Base-by-base conservation (phyloP, 176 grass and related monocot genomes). In the Chrysopogon serrulatus region DNA sequence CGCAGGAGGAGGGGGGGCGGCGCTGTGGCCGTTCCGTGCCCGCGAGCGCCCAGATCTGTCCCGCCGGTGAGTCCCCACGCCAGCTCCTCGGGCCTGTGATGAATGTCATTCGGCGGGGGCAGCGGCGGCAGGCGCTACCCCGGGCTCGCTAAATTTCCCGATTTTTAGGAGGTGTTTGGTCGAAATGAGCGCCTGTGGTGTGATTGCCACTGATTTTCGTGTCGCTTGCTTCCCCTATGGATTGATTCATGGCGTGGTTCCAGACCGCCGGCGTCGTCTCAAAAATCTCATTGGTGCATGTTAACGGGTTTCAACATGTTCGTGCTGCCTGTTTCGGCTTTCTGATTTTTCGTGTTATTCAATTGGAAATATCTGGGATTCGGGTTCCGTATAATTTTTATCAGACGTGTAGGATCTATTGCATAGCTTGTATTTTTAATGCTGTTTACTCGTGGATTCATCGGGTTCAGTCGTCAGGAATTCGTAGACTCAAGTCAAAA, bases 41-140 rank as follows among this genome's bases (percentile, higher is more conserved):
- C 42, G 60, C 65, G 51, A 66, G 66, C 65, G 36, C 49, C 47
- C 81, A 73, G 81, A 92, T 90, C 87, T 57, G 62, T 31, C 83
- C 63, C 45, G 24, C 76, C 77, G 80, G 91, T 90, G 87, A 87
- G 87, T 90, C 35, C 54, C 1, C 17, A 2, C 18, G 23, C 74
- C 65, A 31, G 10, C 24, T 44, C 62, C n/a, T 73, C 73, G 12
- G n/a, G 63, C 41, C 26, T 78, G 84, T 41, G 68, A 17, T n/a
- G 21, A 56, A 57, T 62, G 24, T 62, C 26, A 30, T 83, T 33
- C 14, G 59, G 69, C 66, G 27, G 26, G 48, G 1, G 60, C 66
- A 11, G 74, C 67, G 15, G 80, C 39, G 12, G 59, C 19, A 26
- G 40, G 16, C 27, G 31, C 18, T 79, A 75, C 39, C 8, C 32